Conservation (phyloP, 768 basidiomycete species). For the Trichaptum fuscoviolaceum region DNA sequence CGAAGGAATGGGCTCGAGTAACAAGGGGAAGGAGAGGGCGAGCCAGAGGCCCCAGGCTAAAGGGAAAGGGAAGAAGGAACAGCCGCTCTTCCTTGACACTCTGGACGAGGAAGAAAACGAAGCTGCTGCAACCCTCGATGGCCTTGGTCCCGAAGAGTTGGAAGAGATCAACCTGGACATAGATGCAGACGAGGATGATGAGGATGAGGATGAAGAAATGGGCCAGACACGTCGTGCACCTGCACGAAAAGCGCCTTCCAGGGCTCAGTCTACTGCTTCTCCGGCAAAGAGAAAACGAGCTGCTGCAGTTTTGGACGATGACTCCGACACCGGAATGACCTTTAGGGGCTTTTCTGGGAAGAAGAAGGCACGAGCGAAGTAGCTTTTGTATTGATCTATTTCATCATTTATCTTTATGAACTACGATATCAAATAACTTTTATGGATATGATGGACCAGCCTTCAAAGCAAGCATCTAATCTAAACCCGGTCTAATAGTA, state of each 20-base stretch:
- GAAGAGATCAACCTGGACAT: constrained; percentile 24
- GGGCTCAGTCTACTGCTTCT: constrained; percentile 5
- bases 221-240: constrained; percentile 21
- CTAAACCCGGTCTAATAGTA: neutral
- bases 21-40: neutral
- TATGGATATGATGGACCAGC: neutral
- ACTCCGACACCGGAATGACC: constrained; percentile 66
- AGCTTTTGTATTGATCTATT: neutral
- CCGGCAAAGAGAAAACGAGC: constrained; percentile 27
- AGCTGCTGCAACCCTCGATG: constrained; percentile 2
- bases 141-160: constrained; percentile 9
- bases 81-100: constrained; percentile 49
- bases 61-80: constrained; percentile 26
- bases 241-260: constrained; percentile 8
- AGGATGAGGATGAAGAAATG: constrained; percentile 22
- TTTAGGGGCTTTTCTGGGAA: constrained; percentile 43
- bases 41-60: constrained; percentile 19
- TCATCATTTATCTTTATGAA: too few relatives aligned
- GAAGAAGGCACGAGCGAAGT: neutral
- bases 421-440: too few relatives aligned
- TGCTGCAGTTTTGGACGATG: constrained; percentile 50
- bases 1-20: too few relatives aligned
- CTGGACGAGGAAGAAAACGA: constrained; percentile 33
- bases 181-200: constrained; percentile 19
- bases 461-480: neutral